Evolutionary conservation across 2,329 filamentous ascomycete species (phyloP).

Genomic region (Pseudogymnoascus sp.): DNA sequence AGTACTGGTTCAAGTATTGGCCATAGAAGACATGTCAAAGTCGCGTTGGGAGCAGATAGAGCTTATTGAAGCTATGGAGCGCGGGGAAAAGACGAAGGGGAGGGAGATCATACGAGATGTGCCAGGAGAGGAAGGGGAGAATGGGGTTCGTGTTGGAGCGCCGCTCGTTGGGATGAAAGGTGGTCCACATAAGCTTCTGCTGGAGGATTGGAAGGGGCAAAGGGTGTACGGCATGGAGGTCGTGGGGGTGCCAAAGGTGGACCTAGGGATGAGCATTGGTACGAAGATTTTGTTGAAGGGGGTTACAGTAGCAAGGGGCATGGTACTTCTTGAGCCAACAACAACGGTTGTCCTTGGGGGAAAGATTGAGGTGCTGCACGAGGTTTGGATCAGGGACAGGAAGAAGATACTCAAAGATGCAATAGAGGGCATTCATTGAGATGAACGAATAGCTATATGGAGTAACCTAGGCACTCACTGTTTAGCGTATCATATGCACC

Average conservation of each 20-base stretch:
- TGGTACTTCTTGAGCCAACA: slow-evolving; percentile 67
- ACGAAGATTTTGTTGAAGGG: slow-evolving; percentile 70
- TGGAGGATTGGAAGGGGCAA: slow-evolving; percentile 71
- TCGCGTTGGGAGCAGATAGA: slow-evolving; percentile 86
- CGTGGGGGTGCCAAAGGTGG: slow-evolving; percentile 55
- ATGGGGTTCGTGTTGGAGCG: slow-evolving; percentile 11
- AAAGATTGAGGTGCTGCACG: slow-evolving; percentile 75
- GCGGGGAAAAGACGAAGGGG: slow-evolving; percentile 68
- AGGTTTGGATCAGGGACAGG: slow-evolving; percentile 64
- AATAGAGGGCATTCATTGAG: slow-evolving; percentile 32
- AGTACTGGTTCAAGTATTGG: slow-evolving; percentile 73
- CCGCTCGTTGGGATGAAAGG: not conserved
- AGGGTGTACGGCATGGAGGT: slow-evolving; percentile 69
- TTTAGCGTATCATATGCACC: not conserved
- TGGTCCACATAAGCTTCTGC: slow-evolving; percentile 67
- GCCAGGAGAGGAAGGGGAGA: slow-evolving; percentile 37
- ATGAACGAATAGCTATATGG: not conserved
- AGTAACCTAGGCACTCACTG: too few relatives aligned
- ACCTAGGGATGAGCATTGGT: slow-evolving; percentile 65
- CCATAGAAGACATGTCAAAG: slow-evolving; percentile 73
- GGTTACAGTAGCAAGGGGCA: slow-evolving; percentile 65
- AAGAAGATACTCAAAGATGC: slow-evolving; percentile 61
- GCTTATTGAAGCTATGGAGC: slow-evolving; percentile 63
- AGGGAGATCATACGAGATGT: slow-evolving; percentile 74
- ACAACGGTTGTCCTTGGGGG: slow-evolving; percentile 73